Conservation (phyloP, 225 moss, liverwort and hornwort genomes). For the Sphagnum contortum region DNA sequence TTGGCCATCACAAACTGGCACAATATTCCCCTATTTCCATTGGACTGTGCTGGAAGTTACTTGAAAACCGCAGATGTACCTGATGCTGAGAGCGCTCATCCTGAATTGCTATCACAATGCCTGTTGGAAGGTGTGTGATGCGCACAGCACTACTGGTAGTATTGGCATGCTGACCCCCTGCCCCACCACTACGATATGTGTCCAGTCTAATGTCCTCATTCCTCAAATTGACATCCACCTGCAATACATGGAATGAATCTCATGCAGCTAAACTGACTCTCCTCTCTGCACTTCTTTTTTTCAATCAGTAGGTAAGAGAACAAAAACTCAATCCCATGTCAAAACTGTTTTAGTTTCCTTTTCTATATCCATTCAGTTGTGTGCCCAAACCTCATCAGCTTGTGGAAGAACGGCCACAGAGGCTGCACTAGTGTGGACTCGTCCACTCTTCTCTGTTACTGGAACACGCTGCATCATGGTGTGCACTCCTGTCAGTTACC, state of each 20-base stretch:
- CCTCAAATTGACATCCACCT: slow-evolving; percentile 87
- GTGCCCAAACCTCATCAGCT: slow-evolving; percentile 66
- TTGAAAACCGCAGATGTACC: slow-evolving; percentile 21
- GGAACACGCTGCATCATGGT: slow-evolving; percentile 63
- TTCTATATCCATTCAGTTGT: no score
- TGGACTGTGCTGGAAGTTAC: no score
- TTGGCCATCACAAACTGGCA: no score
- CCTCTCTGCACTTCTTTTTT: no score
- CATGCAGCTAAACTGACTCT: neutral
- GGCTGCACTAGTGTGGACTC: slow-evolving; percentile 95
- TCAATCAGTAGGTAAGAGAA: no score
- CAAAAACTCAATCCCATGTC: no score
- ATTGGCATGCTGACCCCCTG: slow-evolving; percentile 97
- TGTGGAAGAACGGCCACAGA: slow-evolving; percentile 98
- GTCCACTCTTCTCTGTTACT: slow-evolving; percentile 86
- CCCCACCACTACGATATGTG: slow-evolving; percentile 83
- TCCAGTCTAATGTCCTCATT: slow-evolving; percentile 87
- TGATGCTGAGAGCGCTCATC: slow-evolving; percentile 97
- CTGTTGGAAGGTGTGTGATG: slow-evolving; percentile 81
- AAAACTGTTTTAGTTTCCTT: no score
- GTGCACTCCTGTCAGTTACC: neutral
- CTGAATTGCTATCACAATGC: slow-evolving; percentile 92
- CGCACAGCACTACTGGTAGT: slow-evolving; percentile 96
- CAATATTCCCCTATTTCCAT: no score
- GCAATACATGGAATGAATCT: neutral